phyloP scores from a whole-genome alignment of 225 moss, liverwort and hornwort genomes.

The Climacium dendroides region DNA sequence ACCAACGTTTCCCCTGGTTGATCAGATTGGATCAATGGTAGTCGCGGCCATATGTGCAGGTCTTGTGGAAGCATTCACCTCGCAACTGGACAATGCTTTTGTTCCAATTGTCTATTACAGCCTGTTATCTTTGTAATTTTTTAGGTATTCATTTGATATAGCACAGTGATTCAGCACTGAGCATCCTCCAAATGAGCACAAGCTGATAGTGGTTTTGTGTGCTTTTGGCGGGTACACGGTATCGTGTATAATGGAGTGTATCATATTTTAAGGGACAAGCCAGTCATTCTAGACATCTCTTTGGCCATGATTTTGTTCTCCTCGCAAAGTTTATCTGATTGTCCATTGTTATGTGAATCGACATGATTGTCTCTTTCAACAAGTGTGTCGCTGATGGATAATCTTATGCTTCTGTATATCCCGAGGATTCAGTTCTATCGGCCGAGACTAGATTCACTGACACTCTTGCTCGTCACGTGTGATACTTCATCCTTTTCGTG shows the following conservation, averaged over 20 bases:
- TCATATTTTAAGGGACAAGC: background rate
- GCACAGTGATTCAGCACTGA: constrained; percentile 50
- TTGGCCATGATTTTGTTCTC: background rate
- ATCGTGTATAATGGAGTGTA: background rate
- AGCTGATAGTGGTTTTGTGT: constrained; percentile 5
- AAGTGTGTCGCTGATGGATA: background rate
- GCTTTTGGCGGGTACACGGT: constrained; percentile 2
- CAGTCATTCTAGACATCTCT: background rate
- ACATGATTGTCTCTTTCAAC: background rate
- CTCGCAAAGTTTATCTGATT: background rate
- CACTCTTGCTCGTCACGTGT: background rate
- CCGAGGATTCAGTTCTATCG: background rate
- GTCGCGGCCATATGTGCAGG: constrained; percentile 46
- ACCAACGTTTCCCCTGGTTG: constrained; percentile 8
- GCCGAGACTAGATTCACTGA: background rate
- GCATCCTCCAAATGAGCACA: constrained; percentile 16
- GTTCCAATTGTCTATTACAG: constrained; percentile 71
- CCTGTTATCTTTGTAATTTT: constrained; percentile 46
- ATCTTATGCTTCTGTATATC: background rate
- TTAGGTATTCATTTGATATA: background rate
- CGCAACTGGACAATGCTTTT: constrained; percentile 93
- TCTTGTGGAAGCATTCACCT: constrained; percentile 72
- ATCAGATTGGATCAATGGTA: constrained; percentile 27
- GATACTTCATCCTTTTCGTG: background rate
- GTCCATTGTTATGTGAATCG: background rate